Conservation (phyloP, 352 stramenopile species). For the Phytophthora chlamydospora region DNA sequence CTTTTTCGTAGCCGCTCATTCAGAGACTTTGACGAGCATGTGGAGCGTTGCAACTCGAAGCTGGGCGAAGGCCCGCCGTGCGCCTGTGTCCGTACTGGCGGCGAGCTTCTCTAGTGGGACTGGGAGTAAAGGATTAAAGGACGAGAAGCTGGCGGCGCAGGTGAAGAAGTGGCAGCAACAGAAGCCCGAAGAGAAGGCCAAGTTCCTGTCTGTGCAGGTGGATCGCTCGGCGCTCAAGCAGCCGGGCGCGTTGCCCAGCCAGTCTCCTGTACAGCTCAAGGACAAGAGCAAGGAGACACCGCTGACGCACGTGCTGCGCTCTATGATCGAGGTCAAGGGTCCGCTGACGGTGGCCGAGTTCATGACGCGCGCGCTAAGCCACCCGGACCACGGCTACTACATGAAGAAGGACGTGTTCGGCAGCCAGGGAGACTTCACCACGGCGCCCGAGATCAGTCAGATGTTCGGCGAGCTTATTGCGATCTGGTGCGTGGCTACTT, state of each 20-base stretch:
- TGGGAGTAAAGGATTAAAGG: neutral
- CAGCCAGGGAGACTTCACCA: conserved; percentile 93
- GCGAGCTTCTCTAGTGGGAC: conserved; percentile 15
- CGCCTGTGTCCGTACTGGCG: neutral
- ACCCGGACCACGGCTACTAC: conserved; percentile 96
- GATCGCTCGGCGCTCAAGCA: conserved; percentile 81
- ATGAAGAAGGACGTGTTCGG: conserved; percentile 94
- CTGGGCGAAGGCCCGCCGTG: conserved; percentile 3
- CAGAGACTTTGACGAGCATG: conserved; percentile 12
- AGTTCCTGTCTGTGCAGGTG: conserved; percentile 66
- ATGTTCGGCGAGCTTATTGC: conserved; percentile 94
- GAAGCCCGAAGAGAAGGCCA: conserved; percentile 50
- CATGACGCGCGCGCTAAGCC: conserved; percentile 91
- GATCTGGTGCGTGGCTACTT: conserved; percentile 93
- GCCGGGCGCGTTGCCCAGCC: conserved; percentile 35
- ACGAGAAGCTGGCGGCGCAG: conserved; percentile 39
- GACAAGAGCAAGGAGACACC: conserved; percentile 73
- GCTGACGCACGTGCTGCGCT: conserved; percentile 80
- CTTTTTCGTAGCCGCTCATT: conserved; percentile 3
- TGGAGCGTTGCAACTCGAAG: conserved; percentile 31
- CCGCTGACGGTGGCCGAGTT: conserved; percentile 96
- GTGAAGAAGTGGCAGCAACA: conserved; percentile 69
- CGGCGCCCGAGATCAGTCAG: conserved; percentile 93
- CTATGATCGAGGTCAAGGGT: conserved; percentile 93
- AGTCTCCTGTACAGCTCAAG: conserved; percentile 30